These are phyloP conservation scores for Globisporangium ultimum DNA, from an alignment of 352 stramenopile genomes.

Conservation along the genomic window DNA sequence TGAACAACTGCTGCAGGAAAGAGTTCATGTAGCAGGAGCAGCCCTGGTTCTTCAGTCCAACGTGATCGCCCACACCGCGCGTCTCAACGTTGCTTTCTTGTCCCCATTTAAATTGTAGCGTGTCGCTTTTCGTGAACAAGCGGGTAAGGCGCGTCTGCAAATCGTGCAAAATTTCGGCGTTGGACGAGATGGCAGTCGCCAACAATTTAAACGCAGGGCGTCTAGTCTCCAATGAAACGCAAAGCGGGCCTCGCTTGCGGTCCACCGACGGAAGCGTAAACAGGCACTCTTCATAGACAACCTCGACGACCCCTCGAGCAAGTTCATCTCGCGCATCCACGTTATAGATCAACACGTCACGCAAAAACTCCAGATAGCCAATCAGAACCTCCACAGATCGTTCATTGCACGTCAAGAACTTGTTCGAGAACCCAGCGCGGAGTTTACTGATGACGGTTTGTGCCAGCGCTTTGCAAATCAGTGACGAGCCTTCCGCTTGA, in stretches of 20 bases:
- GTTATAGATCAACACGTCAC: slow-evolving; percentile 63
- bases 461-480: slow-evolving; percentile 52
- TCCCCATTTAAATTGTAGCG: slow-evolving; percentile 70
- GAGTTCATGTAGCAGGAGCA: slow-evolving; percentile 99
- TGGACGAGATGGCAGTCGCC: slow-evolving; percentile 70
- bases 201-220: slow-evolving; percentile 80
- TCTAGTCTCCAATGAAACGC: slow-evolving; percentile 71
- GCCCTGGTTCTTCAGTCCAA: slow-evolving; percentile 98
- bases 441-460: slow-evolving; percentile 57
- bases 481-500: slow-evolving; percentile 44
- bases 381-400: slow-evolving; percentile 63
- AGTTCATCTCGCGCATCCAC: slow-evolving; percentile 46
- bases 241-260: slow-evolving; percentile 62
- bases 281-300: slow-evolving; percentile 82
- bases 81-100: slow-evolving; percentile 85
- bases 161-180: slow-evolving; percentile 57
- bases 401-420: slow-evolving; percentile 77
- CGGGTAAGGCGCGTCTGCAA: slow-evolving; percentile 49
- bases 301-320: slow-evolving; percentile 62
- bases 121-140: slow-evolving; percentile 62
- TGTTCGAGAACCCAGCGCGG: slow-evolving; percentile 65
- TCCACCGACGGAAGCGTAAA: slow-evolving; percentile 77
- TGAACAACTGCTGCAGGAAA: slow-evolving; percentile 97
- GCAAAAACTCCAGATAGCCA: slow-evolving; percentile 74
- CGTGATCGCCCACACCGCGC: slow-evolving; percentile 75